These are phyloP conservation scores for Euphorbia lathyris DNA, from an alignment of 345 rosid species.

Conservation along the genomic window DNA sequence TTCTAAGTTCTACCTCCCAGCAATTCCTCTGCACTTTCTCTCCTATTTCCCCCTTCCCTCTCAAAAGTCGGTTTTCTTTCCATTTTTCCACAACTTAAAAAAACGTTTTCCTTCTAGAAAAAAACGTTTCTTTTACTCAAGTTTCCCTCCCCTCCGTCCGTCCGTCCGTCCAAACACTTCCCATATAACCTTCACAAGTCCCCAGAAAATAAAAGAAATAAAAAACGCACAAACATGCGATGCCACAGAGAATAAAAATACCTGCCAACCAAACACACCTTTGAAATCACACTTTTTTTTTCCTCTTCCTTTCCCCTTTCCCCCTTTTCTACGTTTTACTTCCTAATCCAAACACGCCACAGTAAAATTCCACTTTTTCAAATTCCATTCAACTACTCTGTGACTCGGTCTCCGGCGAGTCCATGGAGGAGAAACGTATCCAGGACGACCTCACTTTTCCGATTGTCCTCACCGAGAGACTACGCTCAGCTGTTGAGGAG, in stretches of 20 bases:
- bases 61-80: neutral
- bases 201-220: neutral
- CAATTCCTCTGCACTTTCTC: neutral
- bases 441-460: slow-evolving; percentile 51
- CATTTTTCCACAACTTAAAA: neutral
- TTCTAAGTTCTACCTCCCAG: too few species aligned
- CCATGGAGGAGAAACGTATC: slow-evolving; percentile 51
- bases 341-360: neutral
- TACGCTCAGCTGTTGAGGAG: slow-evolving; percentile 56
- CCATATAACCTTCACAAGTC: neutral
- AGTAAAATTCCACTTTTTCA: neutral
- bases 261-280: neutral
- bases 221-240: slow-evolving; percentile 5
- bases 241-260: neutral
- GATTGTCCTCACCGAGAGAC: slow-evolving; percentile 53
- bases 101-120: neutral
- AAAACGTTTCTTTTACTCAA: too few species aligned
- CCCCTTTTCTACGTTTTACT: too few species aligned
- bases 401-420: slow-evolving; percentile 1
- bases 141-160: neutral
- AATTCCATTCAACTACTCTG: neutral
- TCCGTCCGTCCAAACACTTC: neutral
- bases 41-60: neutral
- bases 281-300: neutral
- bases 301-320: neutral